Evolutionary conservation across 352 stramenopile genomes (phyloP).

Genomic region (Pythium coloratum): DNA sequence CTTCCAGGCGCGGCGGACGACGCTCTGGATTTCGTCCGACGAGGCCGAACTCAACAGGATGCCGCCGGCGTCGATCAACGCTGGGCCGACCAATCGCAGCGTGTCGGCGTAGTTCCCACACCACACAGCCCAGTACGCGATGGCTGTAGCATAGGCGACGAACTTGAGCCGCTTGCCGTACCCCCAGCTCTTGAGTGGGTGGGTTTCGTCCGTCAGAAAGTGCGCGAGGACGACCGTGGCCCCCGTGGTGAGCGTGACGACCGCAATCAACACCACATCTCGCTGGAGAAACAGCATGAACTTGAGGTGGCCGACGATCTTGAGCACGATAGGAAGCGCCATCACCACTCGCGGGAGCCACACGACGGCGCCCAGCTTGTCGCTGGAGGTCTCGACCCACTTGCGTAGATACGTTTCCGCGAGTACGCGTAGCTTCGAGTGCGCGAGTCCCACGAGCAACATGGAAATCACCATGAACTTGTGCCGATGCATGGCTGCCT

Average conservation of each 20-base stretch:
- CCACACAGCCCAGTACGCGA: conserved; percentile 61
- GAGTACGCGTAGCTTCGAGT: conserved; percentile 51
- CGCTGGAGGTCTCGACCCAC: conserved; percentile 61
- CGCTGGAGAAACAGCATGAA: conserved; percentile 76
- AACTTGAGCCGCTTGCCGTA: conserved; percentile 69
- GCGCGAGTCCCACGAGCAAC: conserved; percentile 61
- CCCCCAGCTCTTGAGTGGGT: conserved; percentile 53
- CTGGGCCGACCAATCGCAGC: conserved; percentile 48
- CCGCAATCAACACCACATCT: conserved; percentile 37
- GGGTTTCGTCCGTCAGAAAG: background rate
- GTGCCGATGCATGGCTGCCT: conserved; percentile 62
- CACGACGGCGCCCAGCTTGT: conserved; percentile 64
- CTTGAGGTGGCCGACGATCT: conserved; percentile 67
- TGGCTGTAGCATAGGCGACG: conserved; percentile 51
- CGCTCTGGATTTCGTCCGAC: conserved; percentile 41
- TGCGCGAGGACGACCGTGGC: background rate
- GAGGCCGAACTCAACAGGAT: conserved; percentile 57
- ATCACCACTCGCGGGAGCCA: conserved; percentile 53
- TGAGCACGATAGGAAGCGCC: conserved; percentile 62
- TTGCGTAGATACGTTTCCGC: conserved; percentile 32
- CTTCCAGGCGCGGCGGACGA: conserved; percentile 46
- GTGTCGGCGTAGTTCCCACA: conserved; percentile 49
- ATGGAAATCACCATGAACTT: conserved; percentile 79
- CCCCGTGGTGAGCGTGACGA: conserved; percentile 42
- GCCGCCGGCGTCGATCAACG: conserved; percentile 64